Evolutionary conservation across 2,329 filamentous ascomycete genomes (phyloP), one percentile per base, ranked within the genome.

Genomic region (Sarocladiaceae sp.): DNA sequence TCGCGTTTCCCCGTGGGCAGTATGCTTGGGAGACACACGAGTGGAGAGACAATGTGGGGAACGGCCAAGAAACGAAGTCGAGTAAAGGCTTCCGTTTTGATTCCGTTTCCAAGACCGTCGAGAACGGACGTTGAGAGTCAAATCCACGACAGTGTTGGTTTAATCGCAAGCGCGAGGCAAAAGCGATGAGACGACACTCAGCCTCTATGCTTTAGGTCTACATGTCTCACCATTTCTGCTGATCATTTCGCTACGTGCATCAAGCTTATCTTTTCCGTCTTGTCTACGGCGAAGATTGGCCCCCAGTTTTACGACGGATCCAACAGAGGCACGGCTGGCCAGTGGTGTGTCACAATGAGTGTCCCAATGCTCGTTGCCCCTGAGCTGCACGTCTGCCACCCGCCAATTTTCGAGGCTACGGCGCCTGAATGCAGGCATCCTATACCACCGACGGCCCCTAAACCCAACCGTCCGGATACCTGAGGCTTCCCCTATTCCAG

Each of bases 191-290:
- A n/a, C n/a, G n/a, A n/a, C n/a, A n/a, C n/a, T n/a, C n/a, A n/a
- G n/a, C n/a, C n/a, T n/a, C n/a, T n/a, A n/a, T n/a, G n/a, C n/a
- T n/a, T n/a, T n/a, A n/a, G n/a, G n/a, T n/a, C n/a, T n/a, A n/a
- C n/a, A n/a, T n/a, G n/a, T n/a, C n/a, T n/a, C n/a, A n/a, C n/a
- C n/a, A n/a, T 24, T 41, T 24, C 37, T 41, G 37, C 37, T 41
- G 37, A 41, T 41, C 37, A 41, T 24, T 41, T 29, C 15, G 37
- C 26, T 41, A 41, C 9, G 29, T 19, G 34, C 19, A 9, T 21
- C n/a, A 12, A 10, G 37, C 37, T 23, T 41, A 23, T 39, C 19
- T 39, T 21, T 41, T 11, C n/a, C n/a, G n/a, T 4, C 33, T 15
- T 13, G 12, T 41, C 37, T 41, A 24, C 24, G 29, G 19, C 23